A percentile compares a stretch with the other conserved stretches of the same genome.
Evolutionary conservation across 208 protist species (phyloP).

Genomic region (Trypanosoma theileri): DNA sequence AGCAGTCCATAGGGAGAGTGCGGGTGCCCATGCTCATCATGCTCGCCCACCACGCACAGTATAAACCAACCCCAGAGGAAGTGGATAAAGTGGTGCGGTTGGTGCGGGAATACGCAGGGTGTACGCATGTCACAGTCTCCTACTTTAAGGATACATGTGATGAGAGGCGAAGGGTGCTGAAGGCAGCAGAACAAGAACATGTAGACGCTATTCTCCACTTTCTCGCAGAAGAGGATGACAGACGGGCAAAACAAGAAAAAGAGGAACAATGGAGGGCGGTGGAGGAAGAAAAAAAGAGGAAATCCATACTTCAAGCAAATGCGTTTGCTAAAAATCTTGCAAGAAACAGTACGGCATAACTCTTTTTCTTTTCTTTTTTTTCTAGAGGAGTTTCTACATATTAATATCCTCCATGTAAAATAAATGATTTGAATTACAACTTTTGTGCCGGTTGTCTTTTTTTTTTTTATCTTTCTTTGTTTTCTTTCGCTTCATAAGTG

Average conservation of each 20-base stretch:
- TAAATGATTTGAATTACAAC: too few relatives aligned
- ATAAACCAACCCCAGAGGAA: constrained; percentile 34
- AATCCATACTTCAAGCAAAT: constrained; percentile 23
- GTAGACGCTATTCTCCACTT: constrained; percentile 47
- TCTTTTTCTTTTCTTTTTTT: not conserved
- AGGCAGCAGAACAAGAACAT: constrained; percentile 37
- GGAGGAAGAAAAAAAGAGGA: constrained; percentile 35
- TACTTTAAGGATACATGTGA: constrained; percentile 68
- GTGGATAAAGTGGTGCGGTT: constrained; percentile 29
- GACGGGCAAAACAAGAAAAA: constrained; percentile 28
- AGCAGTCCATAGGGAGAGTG: constrained; percentile 33
- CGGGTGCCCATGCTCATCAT: constrained; percentile 60
- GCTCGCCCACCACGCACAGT: constrained; percentile 55
- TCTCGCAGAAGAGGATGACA: constrained; percentile 37
- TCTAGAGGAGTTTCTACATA: not conserved
- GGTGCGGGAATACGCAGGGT: constrained; percentile 32
- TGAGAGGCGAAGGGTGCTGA: constrained; percentile 61
- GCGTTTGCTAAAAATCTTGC: constrained; percentile 18
- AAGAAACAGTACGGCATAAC: constrained; percentile 2
- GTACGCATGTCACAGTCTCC: constrained; percentile 43
- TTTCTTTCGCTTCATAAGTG: not conserved
- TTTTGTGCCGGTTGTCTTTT: not conserved
- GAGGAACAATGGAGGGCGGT: constrained; percentile 19
- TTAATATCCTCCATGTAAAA: not conserved
- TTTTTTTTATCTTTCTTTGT: constrained; percentile 13